A percentile compares a stretch with the other conserved stretches of the same genome.
Evolutionary conservation across 2,329 filamentous ascomycete species (phyloP).

Genomic region (Fragosphaeria purpurea): DNA sequence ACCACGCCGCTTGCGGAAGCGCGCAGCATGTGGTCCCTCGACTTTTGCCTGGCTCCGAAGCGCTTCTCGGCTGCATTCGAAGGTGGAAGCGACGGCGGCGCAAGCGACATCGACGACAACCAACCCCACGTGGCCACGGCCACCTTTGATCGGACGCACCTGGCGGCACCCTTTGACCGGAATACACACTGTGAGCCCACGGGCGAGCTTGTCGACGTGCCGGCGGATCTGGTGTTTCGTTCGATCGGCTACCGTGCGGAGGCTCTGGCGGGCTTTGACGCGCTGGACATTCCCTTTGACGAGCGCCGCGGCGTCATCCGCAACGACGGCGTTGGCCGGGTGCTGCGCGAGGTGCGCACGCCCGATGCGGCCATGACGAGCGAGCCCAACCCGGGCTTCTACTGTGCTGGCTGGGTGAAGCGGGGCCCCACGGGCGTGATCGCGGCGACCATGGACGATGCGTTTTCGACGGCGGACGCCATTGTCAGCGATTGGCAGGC

Average conservation of each 20-base stretch:
- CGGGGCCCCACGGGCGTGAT: constrained; percentile 91
- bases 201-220: constrained; percentile 41
- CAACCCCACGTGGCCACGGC: constrained; percentile 50
- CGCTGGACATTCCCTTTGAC: constrained; percentile 72
- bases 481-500: constrained; percentile 67
- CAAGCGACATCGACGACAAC: constrained; percentile 23
- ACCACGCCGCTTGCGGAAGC: constrained; percentile 35
- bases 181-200: constrained; percentile 37
- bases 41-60: constrained; percentile 73
- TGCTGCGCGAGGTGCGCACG: constrained; percentile 33
- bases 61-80: constrained; percentile 40
- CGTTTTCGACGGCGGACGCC: constrained; percentile 78
- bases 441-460: constrained; percentile 90
- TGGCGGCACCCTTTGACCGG: constrained; percentile 47
- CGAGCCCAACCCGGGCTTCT: constrained; percentile 57
- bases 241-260: constrained; percentile 92
- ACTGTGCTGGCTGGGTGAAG: constrained; percentile 96
- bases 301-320: constrained; percentile 61
- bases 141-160: constrained; percentile 52
- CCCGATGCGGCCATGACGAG: constrained; percentile 25
- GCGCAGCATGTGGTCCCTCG: constrained; percentile 67
- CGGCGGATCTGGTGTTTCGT: constrained; percentile 68
- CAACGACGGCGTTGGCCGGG: constrained; percentile 72
- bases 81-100: too few species aligned
- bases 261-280: constrained; percentile 61